A percentile compares a stretch with the other conserved stretches of the same genome.
These are phyloP conservation scores for Boletus speciosus DNA, from an alignment of 768 basidiomycete species.

Conservation along the genomic window DNA sequence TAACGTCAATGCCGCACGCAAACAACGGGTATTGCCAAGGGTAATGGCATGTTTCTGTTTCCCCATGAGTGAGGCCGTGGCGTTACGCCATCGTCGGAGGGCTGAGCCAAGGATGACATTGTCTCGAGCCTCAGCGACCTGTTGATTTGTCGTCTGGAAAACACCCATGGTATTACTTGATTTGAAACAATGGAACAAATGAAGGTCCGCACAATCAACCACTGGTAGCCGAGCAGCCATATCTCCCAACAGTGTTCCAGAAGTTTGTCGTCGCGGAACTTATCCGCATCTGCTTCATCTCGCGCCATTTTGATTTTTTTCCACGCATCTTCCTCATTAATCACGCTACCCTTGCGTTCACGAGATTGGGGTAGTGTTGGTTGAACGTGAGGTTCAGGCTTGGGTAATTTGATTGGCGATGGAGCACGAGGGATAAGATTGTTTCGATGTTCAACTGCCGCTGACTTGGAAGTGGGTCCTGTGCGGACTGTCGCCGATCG, in stretches of 20 bases:
- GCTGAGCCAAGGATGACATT: slow-evolving; percentile 56
- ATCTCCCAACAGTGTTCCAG: slow-evolving; percentile 70
- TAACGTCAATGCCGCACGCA: slow-evolving; percentile 39
- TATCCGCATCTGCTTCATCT: slow-evolving; percentile 69
- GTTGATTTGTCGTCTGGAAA: slow-evolving; percentile 62
- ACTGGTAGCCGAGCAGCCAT: slow-evolving; percentile 68
- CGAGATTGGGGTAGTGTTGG: slow-evolving; percentile 22
- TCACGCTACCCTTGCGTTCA: slow-evolving; percentile 46
- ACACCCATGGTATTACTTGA: slow-evolving; percentile 8
- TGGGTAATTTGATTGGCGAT: slow-evolving; percentile 33
- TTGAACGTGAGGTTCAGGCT: slow-evolving; percentile 18
- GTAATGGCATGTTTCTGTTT: slow-evolving; percentile 41
- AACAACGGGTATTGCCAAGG: slow-evolving; percentile 42
- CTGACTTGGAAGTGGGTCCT: slow-evolving; percentile 14
- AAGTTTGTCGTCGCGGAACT: slow-evolving; percentile 59
- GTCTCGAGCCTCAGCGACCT: slow-evolving; percentile 68
- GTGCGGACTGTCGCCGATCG: slow-evolving; percentile 37
- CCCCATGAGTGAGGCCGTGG: slow-evolving; percentile 35
- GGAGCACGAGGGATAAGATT: slow-evolving; percentile 15
- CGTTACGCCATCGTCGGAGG: slow-evolving; percentile 60
- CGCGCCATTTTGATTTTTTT: slow-evolving; percentile 67
- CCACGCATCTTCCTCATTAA: slow-evolving; percentile 76
- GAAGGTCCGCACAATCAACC: slow-evolving; percentile 62
- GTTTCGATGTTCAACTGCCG: slow-evolving; percentile 12
- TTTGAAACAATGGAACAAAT: slow-evolving; percentile 11